Conservation (phyloP, 441 rosid genomes). For the Euphorbia schlechtendalii region DNA sequence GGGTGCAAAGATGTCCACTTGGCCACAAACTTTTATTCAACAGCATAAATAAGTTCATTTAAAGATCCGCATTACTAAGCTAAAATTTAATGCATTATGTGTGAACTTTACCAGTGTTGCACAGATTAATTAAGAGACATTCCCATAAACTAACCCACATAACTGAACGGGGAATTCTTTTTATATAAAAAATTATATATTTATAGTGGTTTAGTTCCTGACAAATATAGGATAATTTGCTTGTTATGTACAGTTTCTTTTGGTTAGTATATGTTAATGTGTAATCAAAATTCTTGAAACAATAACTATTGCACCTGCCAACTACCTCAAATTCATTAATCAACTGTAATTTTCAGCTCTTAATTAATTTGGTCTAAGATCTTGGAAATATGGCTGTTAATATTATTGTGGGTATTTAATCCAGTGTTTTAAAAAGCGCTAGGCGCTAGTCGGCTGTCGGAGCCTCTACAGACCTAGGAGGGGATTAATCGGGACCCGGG, state of each 20-base stretch:
- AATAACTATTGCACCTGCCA: constrained; percentile 12
- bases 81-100: constrained; percentile 2
- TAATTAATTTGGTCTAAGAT: neutral
- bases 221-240: neutral
- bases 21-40: constrained; percentile 10
- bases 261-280: neutral
- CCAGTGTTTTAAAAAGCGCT: no score
- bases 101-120: no score
- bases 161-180: no score
- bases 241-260: neutral
- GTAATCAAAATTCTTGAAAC: neutral
- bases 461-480: no score
- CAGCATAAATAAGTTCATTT: constrained; percentile 3
- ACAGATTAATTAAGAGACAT: no score
- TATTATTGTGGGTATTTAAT: no score
- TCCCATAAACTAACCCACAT: no score
- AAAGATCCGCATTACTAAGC: constrained; percentile 10
- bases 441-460: no score
- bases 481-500: no score
- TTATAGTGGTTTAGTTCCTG: no score
- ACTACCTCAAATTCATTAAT: neutral
- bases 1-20: constrained; percentile 25
- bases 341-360: neutral
- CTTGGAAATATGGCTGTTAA: no score
- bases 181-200: no score